Evolutionary conservation across 495 filamentous ascomycete genomes (phyloP).

Genomic region (Hypoxylon rickii): DNA sequence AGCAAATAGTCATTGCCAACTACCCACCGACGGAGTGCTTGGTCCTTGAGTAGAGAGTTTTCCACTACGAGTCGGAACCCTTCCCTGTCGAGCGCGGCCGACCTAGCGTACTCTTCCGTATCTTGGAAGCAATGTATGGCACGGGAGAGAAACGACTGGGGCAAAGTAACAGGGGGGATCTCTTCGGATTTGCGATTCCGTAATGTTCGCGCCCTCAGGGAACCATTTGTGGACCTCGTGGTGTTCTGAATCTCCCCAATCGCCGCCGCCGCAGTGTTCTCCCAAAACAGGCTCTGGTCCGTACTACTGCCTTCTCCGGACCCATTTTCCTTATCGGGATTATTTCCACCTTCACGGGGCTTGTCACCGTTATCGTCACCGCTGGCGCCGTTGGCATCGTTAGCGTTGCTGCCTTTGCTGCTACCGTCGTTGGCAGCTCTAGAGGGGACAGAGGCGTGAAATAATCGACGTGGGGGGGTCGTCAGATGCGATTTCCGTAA

Average conservation of each 20-base stretch:
- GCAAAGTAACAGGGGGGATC: slow-evolving; percentile 48
- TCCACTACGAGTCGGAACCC: slow-evolving; percentile 14
- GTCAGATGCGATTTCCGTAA: slow-evolving; percentile 33
- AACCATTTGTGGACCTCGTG: slow-evolving; percentile 39
- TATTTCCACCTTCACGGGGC: slow-evolving; percentile 28
- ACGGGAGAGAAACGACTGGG: slow-evolving; percentile 47
- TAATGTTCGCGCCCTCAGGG: slow-evolving; percentile 42
- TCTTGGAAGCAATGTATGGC: slow-evolving; percentile 36
- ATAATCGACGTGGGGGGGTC: slow-evolving; percentile 34
- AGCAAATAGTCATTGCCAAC: slow-evolving; percentile 11
- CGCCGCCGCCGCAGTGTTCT: slow-evolving; percentile 9
- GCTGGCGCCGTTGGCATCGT: slow-evolving; percentile 33
- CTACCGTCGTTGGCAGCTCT: slow-evolving; percentile 36
- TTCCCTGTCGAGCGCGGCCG: not conserved
- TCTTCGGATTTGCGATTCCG: slow-evolving; percentile 47
- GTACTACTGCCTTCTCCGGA: slow-evolving; percentile 9
- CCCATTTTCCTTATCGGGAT: slow-evolving; percentile 29
- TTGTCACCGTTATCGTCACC: slow-evolving; percentile 23
- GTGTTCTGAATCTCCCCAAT: slow-evolving; percentile 26
- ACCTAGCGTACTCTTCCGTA: not conserved
- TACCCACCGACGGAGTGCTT: not conserved
- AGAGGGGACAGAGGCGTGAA: slow-evolving; percentile 38
- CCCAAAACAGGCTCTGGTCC: slow-evolving; percentile 27
- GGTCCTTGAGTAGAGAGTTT: not conserved
- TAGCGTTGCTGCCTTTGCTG: slow-evolving; percentile 1